Evolutionary conservation across 768 basidiomycete species (phyloP).

Genomic region (Pleurotus ostreatus): DNA sequence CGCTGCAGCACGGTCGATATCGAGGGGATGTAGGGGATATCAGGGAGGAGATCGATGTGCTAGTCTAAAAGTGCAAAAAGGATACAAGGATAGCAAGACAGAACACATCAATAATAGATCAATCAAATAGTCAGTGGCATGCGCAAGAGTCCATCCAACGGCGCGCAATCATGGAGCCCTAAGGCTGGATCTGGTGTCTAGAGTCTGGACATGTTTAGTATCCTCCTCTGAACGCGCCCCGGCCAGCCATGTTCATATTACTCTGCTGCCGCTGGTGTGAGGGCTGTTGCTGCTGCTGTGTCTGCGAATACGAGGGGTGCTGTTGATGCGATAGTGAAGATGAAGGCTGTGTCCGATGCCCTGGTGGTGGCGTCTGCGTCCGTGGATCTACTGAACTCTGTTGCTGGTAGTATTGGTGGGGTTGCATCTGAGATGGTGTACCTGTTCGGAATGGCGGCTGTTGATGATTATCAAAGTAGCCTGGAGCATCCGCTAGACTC

Average conservation of each 20-base stretch:
- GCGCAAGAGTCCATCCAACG: background rate
- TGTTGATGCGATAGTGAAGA: slow-evolving; percentile 20
- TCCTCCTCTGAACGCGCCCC: slow-evolving; percentile 33
- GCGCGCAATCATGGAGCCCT: background rate
- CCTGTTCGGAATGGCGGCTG: slow-evolving; percentile 1
- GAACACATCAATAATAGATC: slow-evolving; percentile 6
- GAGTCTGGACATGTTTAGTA: slow-evolving; percentile 11
- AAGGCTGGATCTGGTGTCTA: background rate
- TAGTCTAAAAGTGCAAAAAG: background rate
- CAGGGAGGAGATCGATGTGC: no score
- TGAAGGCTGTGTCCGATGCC: slow-evolving; percentile 10
- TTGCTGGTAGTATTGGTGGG: background rate
- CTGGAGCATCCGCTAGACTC: slow-evolving; percentile 18
- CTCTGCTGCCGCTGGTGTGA: slow-evolving; percentile 19
- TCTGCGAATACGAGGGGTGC: slow-evolving; percentile 24
- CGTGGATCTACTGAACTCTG: background rate
- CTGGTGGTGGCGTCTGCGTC: background rate
- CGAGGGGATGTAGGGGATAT: no score
- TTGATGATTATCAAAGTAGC: slow-evolving; percentile 27
- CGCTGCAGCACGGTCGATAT: no score
- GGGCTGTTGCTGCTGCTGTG: slow-evolving; percentile 14
- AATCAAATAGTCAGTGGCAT: background rate
- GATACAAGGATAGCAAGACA: slow-evolving; percentile 5
- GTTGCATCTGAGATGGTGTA: background rate
- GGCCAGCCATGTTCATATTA: slow-evolving; percentile 33